Evolutionary conservation across 1,284 basidiomycete genomes (phyloP).

Genomic region (Sanghuangporus baumii): DNA sequence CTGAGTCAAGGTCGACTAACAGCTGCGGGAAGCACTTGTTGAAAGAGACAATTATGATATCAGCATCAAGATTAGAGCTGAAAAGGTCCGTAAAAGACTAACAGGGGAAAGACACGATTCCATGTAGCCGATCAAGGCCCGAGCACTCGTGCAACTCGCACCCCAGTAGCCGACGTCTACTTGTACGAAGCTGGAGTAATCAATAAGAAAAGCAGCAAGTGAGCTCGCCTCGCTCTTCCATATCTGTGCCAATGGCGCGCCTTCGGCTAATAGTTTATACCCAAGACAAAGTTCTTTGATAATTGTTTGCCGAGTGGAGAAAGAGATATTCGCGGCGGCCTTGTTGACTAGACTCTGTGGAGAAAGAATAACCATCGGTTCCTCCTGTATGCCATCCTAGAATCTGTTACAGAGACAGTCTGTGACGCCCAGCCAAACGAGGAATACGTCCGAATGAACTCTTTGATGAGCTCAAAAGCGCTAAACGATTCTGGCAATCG

Average conservation of each 20-base stretch:
- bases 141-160: conserved; percentile 18
- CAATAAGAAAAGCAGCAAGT: conserved; percentile 16
- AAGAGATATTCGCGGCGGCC: conserved; percentile 19
- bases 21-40: conserved; percentile 16
- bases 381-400: conserved; percentile 11
- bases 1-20: conserved; percentile 19
- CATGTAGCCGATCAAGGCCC: conserved; percentile 22
- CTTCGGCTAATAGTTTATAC: conserved; percentile 8
- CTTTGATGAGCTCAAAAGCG: conserved; percentile 18
- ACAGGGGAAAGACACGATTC: conserved; percentile 23
- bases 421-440: conserved; percentile 21
- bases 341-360: conserved; percentile 20
- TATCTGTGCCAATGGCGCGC: conserved; percentile 16
- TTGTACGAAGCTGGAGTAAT: conserved; percentile 18
- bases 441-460: conserved; percentile 21
- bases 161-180: conserved; percentile 23
- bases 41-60: background rate
- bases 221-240: conserved; percentile 12
- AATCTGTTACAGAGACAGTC: conserved; percentile 12
- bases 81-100: conserved; percentile 9
- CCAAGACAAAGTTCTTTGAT: conserved; percentile 16
- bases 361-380: conserved; percentile 22
- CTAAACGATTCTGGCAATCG: conserved; percentile 3
- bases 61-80: background rate
- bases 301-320: conserved; percentile 16